Conservation (phyloP, 2,329 filamentous ascomycete genomes). For the Colletotrichum musae region DNA sequence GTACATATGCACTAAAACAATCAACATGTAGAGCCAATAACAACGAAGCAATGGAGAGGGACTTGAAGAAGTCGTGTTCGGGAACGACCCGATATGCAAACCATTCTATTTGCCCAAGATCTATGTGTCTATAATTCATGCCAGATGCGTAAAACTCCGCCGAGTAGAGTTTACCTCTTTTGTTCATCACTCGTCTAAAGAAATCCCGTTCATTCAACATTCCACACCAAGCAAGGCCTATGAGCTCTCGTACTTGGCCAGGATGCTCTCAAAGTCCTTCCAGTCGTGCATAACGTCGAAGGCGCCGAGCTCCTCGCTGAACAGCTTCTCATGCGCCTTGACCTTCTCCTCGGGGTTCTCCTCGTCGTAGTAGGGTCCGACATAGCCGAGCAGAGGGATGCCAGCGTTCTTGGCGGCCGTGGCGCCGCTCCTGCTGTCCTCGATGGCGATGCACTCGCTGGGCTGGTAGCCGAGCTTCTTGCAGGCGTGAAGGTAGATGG, state of each 20-base stretch:
- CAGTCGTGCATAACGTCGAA: constrained; percentile 41
- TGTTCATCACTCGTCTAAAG: constrained; percentile 15
- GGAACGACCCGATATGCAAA: constrained; percentile 4
- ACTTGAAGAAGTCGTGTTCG: not conserved
- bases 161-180: not conserved
- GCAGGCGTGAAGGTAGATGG: constrained; percentile 86
- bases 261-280: constrained; percentile 42
- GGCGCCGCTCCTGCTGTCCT: constrained; percentile 90
- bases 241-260: constrained; percentile 41
- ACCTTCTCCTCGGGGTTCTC: constrained; percentile 77
- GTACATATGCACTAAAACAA: too few relatives aligned
- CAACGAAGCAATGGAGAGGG: too few relatives aligned
- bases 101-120: constrained; percentile 21
- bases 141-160: constrained; percentile 10
- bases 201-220: not conserved
- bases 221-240: not conserved
- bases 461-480: constrained; percentile 79
- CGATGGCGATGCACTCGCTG: constrained; percentile 82
- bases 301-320: constrained; percentile 37
- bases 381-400: constrained; percentile 87
- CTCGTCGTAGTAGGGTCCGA: constrained; percentile 79
- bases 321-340: constrained; percentile 41
- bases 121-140: constrained; percentile 19
- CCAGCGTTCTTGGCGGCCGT: constrained; percentile 81
- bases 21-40: too few relatives aligned